These are phyloP conservation scores for Fusarium sororula DNA, from an alignment of 2,329 filamentous ascomycete species.

Conservation along the genomic window DNA sequence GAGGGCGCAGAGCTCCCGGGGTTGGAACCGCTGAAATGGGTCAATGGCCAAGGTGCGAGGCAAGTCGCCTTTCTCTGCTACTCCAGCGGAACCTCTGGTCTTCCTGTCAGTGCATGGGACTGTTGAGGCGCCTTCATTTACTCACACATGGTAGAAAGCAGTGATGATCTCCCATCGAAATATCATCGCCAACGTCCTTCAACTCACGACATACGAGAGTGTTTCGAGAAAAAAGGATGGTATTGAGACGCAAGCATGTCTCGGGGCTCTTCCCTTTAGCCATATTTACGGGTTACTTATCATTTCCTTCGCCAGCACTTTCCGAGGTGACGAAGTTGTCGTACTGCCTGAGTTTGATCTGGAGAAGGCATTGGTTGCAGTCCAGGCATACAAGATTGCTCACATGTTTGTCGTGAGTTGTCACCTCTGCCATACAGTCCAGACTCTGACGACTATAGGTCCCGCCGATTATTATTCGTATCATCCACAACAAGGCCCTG, in stretches of 20 bases:
- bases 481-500: background rate
- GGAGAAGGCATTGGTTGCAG: fast-evolving
- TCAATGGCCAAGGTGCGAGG: background rate
- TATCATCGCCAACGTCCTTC: background rate
- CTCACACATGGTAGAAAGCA: background rate
- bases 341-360: background rate
- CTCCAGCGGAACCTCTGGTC: background rate
- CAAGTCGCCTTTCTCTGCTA: background rate
- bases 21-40: background rate
- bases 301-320: background rate
- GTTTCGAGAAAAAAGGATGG: fast-evolving
- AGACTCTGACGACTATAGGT: background rate
- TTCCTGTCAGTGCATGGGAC: background rate
- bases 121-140: fast-evolving
- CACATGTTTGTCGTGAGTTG: background rate
- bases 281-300: background rate
- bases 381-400: background rate
- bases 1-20: fast-evolving
- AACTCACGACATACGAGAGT: background rate
- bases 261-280: background rate
- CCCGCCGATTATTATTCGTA: background rate
- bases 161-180: background rate
- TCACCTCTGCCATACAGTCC: fast-evolving
- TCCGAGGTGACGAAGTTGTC: background rate
- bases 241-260: background rate